Evolutionary conservation across 2,329 filamentous ascomycete species (phyloP), one percentile per base, ranked within the genome.

Genomic region (Neopestalotiopsis sp.): DNA sequence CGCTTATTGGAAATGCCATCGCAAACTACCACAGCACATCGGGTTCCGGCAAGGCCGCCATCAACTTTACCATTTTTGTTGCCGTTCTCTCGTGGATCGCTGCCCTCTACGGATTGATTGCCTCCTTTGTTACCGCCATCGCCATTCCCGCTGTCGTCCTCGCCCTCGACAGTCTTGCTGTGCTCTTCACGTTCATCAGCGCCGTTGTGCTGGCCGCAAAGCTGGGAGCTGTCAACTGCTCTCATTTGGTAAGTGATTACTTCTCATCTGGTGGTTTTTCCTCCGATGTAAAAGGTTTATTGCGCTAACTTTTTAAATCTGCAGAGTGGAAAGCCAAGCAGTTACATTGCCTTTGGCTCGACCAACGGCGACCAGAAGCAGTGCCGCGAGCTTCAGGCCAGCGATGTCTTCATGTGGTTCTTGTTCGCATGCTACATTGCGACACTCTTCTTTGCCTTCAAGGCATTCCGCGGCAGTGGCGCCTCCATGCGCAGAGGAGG

Each of bases 341-440:
- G 87, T 79, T 87, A 85, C 81, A 89, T 93, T 77, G 90, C 85
- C 32, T 91, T 86, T 77, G 90, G 90, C 68, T 90, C 89, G 61
- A 70, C 72, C 70, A 78, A 91, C 79, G 32, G 32, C 30, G 83
- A 86, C 70, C 79, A 84, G 77, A 89, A 91, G 83, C 88, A 91
- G 72, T 95, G 93, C 82, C 90, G 88, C 71, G 89, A 94, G 81
- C 88, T 93, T 17, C 92, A 95, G 82, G 92, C 92, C 49, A 87
- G 88, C 71, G 89, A 88, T 42, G 91, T 89, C 49, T 95, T 95
- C 82, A 86, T 94, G 81, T 95, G 91, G 91, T 94, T 95, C 82
- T 87, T 93, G 63, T 93, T 91, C 78, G 86, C 83, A 53, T 84
- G 87, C 32, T 92, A 91, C 76, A 81, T 84, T 34, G 89, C 83